Percentiles rank a stretch among this genome's conserved stretches.
These are phyloP conservation scores for Dimocarpus longan DNA, from an alignment of 345 rosid genomes.

Conservation along the genomic window DNA sequence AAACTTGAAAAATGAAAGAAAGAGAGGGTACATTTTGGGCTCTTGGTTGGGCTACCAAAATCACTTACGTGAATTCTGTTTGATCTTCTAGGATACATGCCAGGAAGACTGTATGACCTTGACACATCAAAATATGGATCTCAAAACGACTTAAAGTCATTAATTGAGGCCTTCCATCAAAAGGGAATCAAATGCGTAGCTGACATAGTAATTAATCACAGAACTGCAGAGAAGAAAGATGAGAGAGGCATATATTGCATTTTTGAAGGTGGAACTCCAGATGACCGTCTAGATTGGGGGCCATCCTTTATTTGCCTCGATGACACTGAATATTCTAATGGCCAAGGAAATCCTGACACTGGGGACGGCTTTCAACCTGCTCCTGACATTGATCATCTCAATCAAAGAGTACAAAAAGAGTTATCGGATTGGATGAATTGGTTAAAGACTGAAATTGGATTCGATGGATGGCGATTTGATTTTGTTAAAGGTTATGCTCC, in stretches of 20 bases:
- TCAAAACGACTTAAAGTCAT: constrained; percentile 50
- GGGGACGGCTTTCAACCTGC: constrained; percentile 53
- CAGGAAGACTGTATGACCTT: constrained; percentile 88
- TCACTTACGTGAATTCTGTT: not conserved
- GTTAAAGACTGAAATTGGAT: constrained; percentile 75
- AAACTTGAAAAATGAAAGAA: not conserved
- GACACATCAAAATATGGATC: constrained; percentile 73
- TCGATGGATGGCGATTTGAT: constrained; percentile 78
- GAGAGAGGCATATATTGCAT: constrained; percentile 58
- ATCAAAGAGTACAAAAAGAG: constrained; percentile 62
- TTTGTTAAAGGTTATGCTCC: constrained; percentile 73
- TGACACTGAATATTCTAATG: constrained; percentile 60
- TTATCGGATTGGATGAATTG: constrained; percentile 92
- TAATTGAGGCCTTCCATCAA: constrained; percentile 50
- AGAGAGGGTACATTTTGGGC: not conserved
- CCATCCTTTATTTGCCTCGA: constrained; percentile 66
- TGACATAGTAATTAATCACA: constrained; percentile 84
- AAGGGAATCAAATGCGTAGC: constrained; percentile 73
- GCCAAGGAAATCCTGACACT: constrained; percentile 71
- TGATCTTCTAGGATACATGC: constrained; percentile 63
- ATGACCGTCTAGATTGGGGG: constrained; percentile 84
- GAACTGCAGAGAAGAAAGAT: constrained; percentile 79
- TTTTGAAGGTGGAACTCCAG: constrained; percentile 87
- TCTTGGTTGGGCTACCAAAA: not conserved
- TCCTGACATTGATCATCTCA: constrained; percentile 90